Base-by-base conservation (phyloP, 495 filamentous ascomycete genomes). In the Choiromyces venosus region DNA sequence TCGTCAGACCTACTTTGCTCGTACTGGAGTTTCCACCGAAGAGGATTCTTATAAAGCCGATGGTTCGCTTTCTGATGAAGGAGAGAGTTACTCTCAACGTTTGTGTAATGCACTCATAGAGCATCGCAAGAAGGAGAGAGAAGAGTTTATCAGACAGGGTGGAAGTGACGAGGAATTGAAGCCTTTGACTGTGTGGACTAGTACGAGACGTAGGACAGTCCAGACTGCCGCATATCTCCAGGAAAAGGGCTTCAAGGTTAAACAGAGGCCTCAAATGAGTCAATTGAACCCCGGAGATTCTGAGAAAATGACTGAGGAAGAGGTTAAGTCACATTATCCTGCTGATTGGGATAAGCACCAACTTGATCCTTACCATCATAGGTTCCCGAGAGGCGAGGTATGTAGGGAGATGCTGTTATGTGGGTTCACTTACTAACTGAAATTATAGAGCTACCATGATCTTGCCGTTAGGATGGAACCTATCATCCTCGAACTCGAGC, bases 391-490 rank as follows among this genome's bases (percentile, higher is more conserved):
- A 67, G 95, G 94, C 61, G 95, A 99, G 86, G 93, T 94, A 85
- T 80, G 87, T 73, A 68, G 36, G 56, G 37, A 52, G 33, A 14
- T 66, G 35, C 37, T 40, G 14, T 67, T 33, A 35, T 29, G 42
- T 39, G 25, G 18, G 38, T 56, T 56, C 70, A 74, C 68, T 79
- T 65, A 80, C 75, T 78, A 67, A 68, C 56, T 69, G 64, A 68
- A 69, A n/a, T 33, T 65, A 61, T 72, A 94, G 93, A 98, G 94
- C 35, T 99, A 99, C 82, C 95, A 99, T 82, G 95, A 99, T 81
- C 88, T 99, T 52, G 96, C 96, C 36, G 95, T 98, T 71, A 92
- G 96, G 33, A 88, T 98, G n/a, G 96, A 99, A 82, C 96, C 96
- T 12, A 95, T 99, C 74, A 99, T 99, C 82, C 88, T 99, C 14